A percentile compares a stretch with the other conserved stretches of the same genome.
These are phyloP conservation scores for Protomyces gravidus DNA, from an alignment of 1,139 yeast genomes.

Conservation along the genomic window DNA sequence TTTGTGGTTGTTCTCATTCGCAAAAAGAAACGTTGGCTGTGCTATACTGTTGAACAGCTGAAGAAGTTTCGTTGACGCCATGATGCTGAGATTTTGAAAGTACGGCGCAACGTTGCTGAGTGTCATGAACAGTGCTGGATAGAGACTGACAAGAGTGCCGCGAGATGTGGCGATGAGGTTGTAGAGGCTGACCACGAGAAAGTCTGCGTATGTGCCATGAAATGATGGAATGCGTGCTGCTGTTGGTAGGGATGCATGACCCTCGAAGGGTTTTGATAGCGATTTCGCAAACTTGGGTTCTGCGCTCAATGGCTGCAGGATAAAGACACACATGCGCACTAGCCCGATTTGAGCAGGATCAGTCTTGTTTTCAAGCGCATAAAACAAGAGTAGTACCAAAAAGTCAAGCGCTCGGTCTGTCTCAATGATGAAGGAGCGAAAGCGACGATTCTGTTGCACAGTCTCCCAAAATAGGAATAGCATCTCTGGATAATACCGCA, in stretches of 20 bases:
- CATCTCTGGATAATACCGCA: constrained; percentile 47
- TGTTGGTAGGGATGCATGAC: constrained; percentile 38
- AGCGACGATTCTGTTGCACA: constrained; percentile 57
- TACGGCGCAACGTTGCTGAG: constrained; percentile 42
- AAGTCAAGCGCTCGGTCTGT: constrained; percentile 53
- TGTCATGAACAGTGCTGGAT: constrained; percentile 39
- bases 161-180: constrained; percentile 36
- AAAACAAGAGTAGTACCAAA: constrained; percentile 53
- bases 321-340: constrained; percentile 57
- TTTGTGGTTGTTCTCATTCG: constrained; percentile 52
- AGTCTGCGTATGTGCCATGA: constrained; percentile 41
- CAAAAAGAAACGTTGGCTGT: constrained; percentile 45
- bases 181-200: constrained; percentile 37
- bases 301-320: constrained; percentile 58
- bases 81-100: constrained; percentile 48
- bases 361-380: constrained; percentile 51
- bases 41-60: constrained; percentile 53
- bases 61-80: constrained; percentile 54
- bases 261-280: constrained; percentile 38
- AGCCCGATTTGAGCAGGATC: constrained; percentile 47
- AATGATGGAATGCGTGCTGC: constrained; percentile 38
- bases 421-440: constrained; percentile 48
- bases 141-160: constrained; percentile 33
- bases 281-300: constrained; percentile 42
- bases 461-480: constrained; percentile 70